These are phyloP conservation scores for Fragaria iinumae DNA, from an alignment of 306 rosid genomes.

Conservation along the genomic window DNA sequence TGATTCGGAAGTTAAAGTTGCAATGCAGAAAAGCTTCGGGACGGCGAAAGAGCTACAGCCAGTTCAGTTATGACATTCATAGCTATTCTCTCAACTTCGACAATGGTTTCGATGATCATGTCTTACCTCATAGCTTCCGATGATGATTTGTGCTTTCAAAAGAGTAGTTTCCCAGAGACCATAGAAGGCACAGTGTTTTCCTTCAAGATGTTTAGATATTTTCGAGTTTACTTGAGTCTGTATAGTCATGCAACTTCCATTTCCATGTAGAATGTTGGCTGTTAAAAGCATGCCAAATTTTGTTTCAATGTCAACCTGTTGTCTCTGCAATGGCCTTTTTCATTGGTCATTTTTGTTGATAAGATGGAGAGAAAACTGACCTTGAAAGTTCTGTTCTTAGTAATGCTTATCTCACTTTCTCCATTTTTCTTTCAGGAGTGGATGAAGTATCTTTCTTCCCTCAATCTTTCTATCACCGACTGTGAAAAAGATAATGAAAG, in stretches of 20 bases:
- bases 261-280: neutral
- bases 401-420: neutral
- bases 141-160: conserved; percentile 10
- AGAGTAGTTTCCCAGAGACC: conserved; percentile 1
- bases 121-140: conserved; percentile 27
- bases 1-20: conserved; percentile 52
- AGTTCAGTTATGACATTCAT: conserved; percentile 66
- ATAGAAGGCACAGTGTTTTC: conserved; percentile 3
- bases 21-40: conserved; percentile 54
- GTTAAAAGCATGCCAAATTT: neutral
- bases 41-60: conserved; percentile 33
- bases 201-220: conserved; percentile 1
- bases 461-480: too few species aligned
- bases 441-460: neutral
- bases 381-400: neutral
- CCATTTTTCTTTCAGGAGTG: neutral
- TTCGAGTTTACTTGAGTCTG: conserved; percentile 5
- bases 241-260: conserved; percentile 3
- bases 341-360: neutral
- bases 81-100: conserved; percentile 89
- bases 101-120: conserved; percentile 43
- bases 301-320: neutral
- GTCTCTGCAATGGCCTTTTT: neutral
- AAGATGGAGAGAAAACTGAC: neutral
- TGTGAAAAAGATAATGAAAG: neutral